A percentile compares a stretch with the other conserved stretches of the same genome.
Conservation (phyloP, 257 asterid genomes). For the Solanum dulcamara region DNA sequence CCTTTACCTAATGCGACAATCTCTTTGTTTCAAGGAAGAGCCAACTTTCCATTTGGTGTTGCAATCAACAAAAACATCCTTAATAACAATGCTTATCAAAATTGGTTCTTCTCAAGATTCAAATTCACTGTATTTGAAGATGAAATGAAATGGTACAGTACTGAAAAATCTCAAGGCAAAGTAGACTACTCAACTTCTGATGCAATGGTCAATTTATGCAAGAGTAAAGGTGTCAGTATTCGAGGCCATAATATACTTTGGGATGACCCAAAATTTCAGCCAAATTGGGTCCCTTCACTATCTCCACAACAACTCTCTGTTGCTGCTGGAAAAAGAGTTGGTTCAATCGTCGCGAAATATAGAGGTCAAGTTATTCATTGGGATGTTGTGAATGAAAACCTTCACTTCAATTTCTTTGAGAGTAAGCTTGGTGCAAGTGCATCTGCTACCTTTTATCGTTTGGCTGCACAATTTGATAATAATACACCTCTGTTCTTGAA, state of each 20-base stretch:
- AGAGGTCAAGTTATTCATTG: constrained; percentile 44
- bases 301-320: constrained; percentile 8
- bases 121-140: constrained; percentile 46
- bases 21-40: background rate
- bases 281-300: constrained; percentile 34
- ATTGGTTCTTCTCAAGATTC: constrained; percentile 48
- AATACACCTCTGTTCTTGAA: constrained; percentile 41
- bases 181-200: constrained; percentile 38
- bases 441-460: constrained; percentile 16
- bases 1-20: constrained; percentile 6
- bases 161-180: constrained; percentile 25
- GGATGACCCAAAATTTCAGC: constrained; percentile 31
- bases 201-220: constrained; percentile 28
- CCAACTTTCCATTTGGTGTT: constrained; percentile 13
- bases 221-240: constrained; percentile 14
- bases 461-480: constrained; percentile 27
- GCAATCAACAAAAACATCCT: constrained; percentile 9
- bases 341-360: constrained; percentile 29
- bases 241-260: constrained; percentile 63
- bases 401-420: constrained; percentile 40
- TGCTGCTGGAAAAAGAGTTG: constrained; percentile 24
- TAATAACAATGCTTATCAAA: constrained; percentile 8
- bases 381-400: constrained; percentile 65
- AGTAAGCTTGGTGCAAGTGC: constrained; percentile 27
- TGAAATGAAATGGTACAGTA: constrained; percentile 51